A percentile compares a stretch with the other conserved stretches of the same genome.
Conservation (phyloP, 1,284 basidiomycete genomes). For the Ceratobasidium sp. region DNA sequence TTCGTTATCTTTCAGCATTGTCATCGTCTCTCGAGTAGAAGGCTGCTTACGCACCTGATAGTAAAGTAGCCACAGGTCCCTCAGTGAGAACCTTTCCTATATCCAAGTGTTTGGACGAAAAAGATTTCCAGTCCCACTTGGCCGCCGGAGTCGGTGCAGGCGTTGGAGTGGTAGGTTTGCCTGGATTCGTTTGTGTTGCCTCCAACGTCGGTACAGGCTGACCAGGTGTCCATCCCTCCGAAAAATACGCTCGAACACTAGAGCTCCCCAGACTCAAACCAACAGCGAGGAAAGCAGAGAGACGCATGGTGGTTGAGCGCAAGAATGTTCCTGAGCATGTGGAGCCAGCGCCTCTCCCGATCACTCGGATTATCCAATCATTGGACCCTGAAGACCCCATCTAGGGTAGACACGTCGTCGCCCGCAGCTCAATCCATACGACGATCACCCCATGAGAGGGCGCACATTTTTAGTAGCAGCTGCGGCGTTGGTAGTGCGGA, state of each 20-base stretch:
- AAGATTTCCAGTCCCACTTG: slow-evolving; percentile 48
- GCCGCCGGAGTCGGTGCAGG: slow-evolving; percentile 49
- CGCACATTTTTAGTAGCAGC: background rate
- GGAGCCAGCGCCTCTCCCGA: slow-evolving; percentile 37
- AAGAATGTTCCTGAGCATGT: slow-evolving; percentile 52
- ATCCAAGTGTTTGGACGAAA: slow-evolving; percentile 57
- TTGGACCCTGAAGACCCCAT: background rate
- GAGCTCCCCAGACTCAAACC: slow-evolving; percentile 55
- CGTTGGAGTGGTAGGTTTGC: slow-evolving; percentile 49
- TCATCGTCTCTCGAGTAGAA: background rate
- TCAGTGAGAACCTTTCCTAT: slow-evolving; percentile 65
- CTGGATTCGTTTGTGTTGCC: slow-evolving; percentile 51
- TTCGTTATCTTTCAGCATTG: slow-evolving; percentile 22
- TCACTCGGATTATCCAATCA: background rate
- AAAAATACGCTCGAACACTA: slow-evolving; percentile 71
- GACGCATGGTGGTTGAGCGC: slow-evolving; percentile 51
- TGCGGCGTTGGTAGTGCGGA: slow-evolving; percentile 3
- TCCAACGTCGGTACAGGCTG: slow-evolving; percentile 62
- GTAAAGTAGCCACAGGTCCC: slow-evolving; percentile 66
- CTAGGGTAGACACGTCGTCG: slow-evolving; percentile 28
- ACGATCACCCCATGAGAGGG: slow-evolving; percentile 18
- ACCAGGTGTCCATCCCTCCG: slow-evolving; percentile 80
- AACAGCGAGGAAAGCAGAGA: background rate
- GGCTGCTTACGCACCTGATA: slow-evolving; percentile 53
- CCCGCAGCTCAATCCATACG: slow-evolving; percentile 5